Evolutionary conservation across 208 protist species (phyloP), one percentile per base, ranked within the genome.

Genomic region (Leishmania turanica): DNA sequence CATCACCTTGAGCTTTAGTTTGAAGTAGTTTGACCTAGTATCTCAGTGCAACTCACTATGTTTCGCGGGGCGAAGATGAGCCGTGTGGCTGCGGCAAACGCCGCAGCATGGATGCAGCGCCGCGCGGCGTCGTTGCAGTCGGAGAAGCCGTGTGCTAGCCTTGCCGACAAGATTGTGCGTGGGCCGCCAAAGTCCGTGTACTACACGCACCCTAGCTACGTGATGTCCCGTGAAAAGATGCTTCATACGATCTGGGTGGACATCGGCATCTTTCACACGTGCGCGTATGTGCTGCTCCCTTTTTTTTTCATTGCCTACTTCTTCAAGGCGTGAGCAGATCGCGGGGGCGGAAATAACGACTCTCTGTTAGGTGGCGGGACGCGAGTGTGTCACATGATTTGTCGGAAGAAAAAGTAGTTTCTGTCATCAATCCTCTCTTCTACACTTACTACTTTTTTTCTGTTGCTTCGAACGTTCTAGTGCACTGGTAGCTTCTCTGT

Each of bases 201-300:
- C 88, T 98, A 96, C 84, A 86, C 84, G 31, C 95, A 98, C 76
- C 95, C 95, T 84, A 90, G 85, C 83, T 98, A 97, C 77, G 92
- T 97, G 42, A 96, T 97, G 92, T 88, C 91, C 34, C 91, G 95
- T 37, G 95, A 98, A 79, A 98, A 98, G 87, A 93, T 96, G 89
- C 88, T 97, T 27, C 90, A 94, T 76, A 98, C 93, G 19, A 88
- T 98, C 76, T 98, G 95, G 95, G 87, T 96, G 27, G 95, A 98
- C 70, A 87, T 87, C 68, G 93, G 92, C 37, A 80, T 98, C 62
- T 96, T 96, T 82, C 86, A 86, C 65, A 86, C 89, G 58, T 93
- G 83, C 75, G 90, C 79, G 27, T 92, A 91, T 78, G 74, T 92
- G n/a, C 62, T 98, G 40, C 79, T 96, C 19, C 90, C 95, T 4